Evolutionary conservation across 2,329 filamentous ascomycete species (phyloP), one percentile per base, ranked within the genome.

Genomic region (Fusarium robinianum): DNA sequence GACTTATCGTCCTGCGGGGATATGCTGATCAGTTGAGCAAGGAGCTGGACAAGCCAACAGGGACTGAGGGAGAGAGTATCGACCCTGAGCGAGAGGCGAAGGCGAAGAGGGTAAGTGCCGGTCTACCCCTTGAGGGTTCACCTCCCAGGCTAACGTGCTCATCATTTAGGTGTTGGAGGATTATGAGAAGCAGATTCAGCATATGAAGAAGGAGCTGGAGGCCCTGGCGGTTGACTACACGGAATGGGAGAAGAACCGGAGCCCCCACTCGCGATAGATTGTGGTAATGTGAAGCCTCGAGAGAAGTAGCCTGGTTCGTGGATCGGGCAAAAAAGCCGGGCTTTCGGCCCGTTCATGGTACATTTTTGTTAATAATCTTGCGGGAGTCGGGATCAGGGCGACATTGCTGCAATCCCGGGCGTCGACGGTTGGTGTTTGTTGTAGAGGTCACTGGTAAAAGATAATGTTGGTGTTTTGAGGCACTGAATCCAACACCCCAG

Each of bases 181-280:
- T 63, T 92, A 91, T 66, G 85, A 91, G 65, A 87, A 84, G 65
- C 88, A 92, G 71, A 75, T 94, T 22, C 75, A 80, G 62, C 85
- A 91, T 64, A 73, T 95, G 51, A 87, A 84, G 68, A 85, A 84
- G 64, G 85, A 90, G 64, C 73, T 85, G 10, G 84, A 86, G 63
- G 75, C 79, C 36, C 73, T 84, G 53, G 79, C 78, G 57, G 73
- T 76, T 27, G 80, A 82, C 49, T 81, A 76, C 47, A 71, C 74
- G 9, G 70, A 75, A 17, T 82, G 79, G 78, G 75, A 80, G 54
- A 74, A 72, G 61, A 75, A 74, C 50, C 71, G 73, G 39, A 70
- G 70, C 51, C 67, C 71, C 9, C 57, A 64, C 16, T 59, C 68
- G 11, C 70, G 69, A 46, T 63, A 63, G 26, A 63, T 53, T 51